phyloP scores from a whole-genome alignment of 2,329 filamentous ascomycete genomes.

The Penicillium digitatum region DNA sequence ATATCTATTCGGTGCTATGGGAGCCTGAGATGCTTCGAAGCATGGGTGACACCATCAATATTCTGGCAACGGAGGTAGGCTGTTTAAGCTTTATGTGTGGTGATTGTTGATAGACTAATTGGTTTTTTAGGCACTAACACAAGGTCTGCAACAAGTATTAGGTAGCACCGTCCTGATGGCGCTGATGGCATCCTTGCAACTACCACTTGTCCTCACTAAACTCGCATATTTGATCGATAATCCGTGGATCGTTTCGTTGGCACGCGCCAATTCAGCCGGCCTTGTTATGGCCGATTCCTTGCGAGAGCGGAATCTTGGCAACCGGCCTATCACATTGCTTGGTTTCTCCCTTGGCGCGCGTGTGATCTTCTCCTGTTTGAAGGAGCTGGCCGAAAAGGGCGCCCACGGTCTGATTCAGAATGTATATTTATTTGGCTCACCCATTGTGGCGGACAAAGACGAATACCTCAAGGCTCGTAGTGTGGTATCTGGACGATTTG shows the following conservation, averaged over 20 bases:
- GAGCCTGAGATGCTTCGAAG: constrained; percentile 96
- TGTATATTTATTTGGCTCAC: constrained; percentile 90
- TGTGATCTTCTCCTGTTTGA: constrained; percentile 87
- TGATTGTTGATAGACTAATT: constrained; percentile 23
- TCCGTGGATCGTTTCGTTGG: constrained; percentile 94
- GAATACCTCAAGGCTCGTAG: constrained; percentile 77
- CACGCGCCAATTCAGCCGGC: constrained; percentile 81
- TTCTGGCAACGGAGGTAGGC: constrained; percentile 87
- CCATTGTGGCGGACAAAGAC: constrained; percentile 84
- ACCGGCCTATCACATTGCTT: constrained; percentile 84
- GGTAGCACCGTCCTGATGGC: constrained; percentile 83
- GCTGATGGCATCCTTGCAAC: constrained; percentile 85
- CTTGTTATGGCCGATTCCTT: constrained; percentile 92
- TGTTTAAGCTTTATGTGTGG: not conserved
- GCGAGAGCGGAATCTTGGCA: constrained; percentile 84
- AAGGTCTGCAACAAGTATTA: constrained; percentile 91
- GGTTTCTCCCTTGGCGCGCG: constrained; percentile 90
- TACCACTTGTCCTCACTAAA: constrained; percentile 91
- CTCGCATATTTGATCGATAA: constrained; percentile 96
- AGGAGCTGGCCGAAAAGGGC: constrained; percentile 77
- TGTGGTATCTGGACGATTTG: constrained; percentile 86
- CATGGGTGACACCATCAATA: constrained; percentile 98
- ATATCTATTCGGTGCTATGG: constrained; percentile 95
- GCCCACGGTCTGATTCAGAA: constrained; percentile 88
- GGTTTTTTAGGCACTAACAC: constrained; percentile 72